Base-by-base conservation (phyloP, 2,329 filamentous ascomycete species). In the Botryotinia globosa region DNA sequence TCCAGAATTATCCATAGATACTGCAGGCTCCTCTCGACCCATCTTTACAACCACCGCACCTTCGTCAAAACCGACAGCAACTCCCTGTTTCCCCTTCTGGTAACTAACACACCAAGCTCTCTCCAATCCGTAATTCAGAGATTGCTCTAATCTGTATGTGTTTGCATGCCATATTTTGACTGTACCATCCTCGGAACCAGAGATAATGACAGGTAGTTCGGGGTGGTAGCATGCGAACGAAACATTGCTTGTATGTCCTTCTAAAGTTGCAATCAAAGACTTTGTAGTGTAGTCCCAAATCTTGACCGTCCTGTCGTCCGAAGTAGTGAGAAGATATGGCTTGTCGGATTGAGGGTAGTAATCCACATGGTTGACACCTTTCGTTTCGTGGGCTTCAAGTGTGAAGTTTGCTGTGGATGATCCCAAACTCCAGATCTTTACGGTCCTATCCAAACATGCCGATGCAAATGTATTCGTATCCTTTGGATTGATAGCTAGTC, bases 201-300 rank as follows among this genome's bases (percentile, higher is more conserved):
- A 98, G 72, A 99, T 95, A 80, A 99, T 99, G 77, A 99, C 91
- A 3, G 96, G 96, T 66, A 99, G 86, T 83, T 98, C 95, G 3
- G 96, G 96, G 83, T 99, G 96, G 81, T 98, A 99, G 83, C 94
- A 97, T 67, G 96, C 96, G 80, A 98, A 99, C 4, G 94, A 98
- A 65, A 99, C 96, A 80, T 99, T 99, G 83, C 94, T 97, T 44
- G 94, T 97, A 83, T 99, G 96, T 42, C 96, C 96, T 83, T 99
- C 96, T 65, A 99, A 87, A 4, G 95, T 98, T 44, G 96, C 96
- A 81, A 98, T 98, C 76, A 98, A 86, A 20, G 94, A 96, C 84
- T 99, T 99, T 66, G 94, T 98, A 20, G 95, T 98, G 85, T 99
- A 98, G 81, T 99, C 96, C 95, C 96, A 99, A 72, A 99, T 90